Conservation (phyloP, 164 flowering plant species). For the Sedum album region DNA sequence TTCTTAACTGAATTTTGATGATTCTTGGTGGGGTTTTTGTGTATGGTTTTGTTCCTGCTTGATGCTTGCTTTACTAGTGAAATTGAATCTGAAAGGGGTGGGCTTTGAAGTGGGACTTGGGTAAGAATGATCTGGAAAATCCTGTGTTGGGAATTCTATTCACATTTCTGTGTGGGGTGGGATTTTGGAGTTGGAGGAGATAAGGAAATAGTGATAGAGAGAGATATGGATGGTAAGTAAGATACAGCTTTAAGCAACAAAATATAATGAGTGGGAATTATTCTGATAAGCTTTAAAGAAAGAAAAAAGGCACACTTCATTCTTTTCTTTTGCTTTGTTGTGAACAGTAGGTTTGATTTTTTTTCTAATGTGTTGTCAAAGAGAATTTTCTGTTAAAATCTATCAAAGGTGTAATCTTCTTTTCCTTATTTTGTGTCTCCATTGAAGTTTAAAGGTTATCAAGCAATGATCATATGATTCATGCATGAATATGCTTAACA, state of each 20-base stretch:
- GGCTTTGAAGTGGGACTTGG: neutral
- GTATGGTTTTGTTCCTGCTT: neutral
- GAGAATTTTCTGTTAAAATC: neutral
- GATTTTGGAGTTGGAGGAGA: conserved; percentile 14
- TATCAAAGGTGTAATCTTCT: neutral
- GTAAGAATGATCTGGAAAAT: conserved; percentile 21
- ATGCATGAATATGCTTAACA: neutral
- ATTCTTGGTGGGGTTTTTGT: conserved; percentile 8
- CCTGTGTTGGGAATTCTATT: conserved; percentile 14
- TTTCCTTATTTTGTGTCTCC: neutral
- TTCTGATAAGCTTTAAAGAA: conserved; percentile 14
- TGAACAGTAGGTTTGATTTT: neutral
- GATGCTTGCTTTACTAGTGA: neutral
- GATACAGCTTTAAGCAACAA: conserved; percentile 59
- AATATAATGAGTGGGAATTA: conserved; percentile 56
- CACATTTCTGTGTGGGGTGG: conserved; percentile 11
- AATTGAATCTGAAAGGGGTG: neutral
- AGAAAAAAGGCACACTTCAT: neutral
- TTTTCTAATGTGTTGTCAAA: neutral
- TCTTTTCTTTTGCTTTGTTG: neutral
- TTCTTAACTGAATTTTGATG: too few species aligned
- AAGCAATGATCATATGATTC: neutral
- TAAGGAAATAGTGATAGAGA: conserved; percentile 6
- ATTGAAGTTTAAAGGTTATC: neutral
- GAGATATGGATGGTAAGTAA: neutral